Evolutionary conservation across 2,329 filamentous ascomycete genomes (phyloP), one percentile per base, ranked within the genome.

Genomic region (Colletotrichum cereale): DNA sequence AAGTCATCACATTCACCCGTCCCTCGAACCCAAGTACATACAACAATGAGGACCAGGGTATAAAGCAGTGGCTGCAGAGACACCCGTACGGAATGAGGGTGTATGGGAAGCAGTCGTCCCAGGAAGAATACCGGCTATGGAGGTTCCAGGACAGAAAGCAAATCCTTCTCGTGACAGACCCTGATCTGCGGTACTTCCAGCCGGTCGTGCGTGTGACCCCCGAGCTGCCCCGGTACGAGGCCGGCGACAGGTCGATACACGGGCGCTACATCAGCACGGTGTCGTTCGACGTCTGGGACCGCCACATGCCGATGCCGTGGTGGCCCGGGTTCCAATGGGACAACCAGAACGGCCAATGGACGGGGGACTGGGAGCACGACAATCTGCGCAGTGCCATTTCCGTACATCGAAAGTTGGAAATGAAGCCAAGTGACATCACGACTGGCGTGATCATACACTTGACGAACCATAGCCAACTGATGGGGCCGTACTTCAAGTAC

Each of bases 1-100:
- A 71, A 34, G 36, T 71, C 31, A 62, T 71, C 50, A 67, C 63
- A 16, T 71, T 71, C 21, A 71, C 57, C n/a, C 5, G 52, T n/a
- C 26, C 50, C 5, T 11, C 3, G 11, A 38, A 36, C 16, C 40
- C 42, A 24, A 24, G 31, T 36, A n/a, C 52, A 5, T 55, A 55
- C 31, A 34, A 55, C 3, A 5, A 5, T n/a, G 26, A n/a, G 1
- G 14, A 34, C 6, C 38, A 48, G 12, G 14, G 10, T 2, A 21
- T 53, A 36, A 29, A 16, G 24, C 5, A 11, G 24, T 66, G 29
- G 31, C 8, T 58, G 24, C 34, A 53, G 6, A 26, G 10, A 6
- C 42, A 62, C 38, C 48, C 16, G 12, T 71, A 56, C 26, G 16
- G 40, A 14, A 71, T 71, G 67, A 61, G 40, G 6, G 67, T 71